These are phyloP conservation scores for Tremella yokohamensis DNA, from an alignment of 768 basidiomycete species.

Conservation along the genomic window DNA sequence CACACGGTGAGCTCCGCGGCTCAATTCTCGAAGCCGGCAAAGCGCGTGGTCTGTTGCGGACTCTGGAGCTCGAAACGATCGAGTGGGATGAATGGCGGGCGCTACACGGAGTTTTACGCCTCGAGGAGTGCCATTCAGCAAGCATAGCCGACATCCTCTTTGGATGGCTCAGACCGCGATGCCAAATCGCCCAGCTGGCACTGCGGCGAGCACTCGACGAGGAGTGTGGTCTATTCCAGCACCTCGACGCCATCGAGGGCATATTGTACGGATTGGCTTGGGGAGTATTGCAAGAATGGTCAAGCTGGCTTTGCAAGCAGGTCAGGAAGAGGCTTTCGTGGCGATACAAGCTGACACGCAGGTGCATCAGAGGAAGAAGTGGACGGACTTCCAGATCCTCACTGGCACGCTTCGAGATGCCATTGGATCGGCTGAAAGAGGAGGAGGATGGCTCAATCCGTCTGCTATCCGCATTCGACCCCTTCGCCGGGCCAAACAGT, in stretches of 20 bases:
- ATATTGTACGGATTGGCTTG: conserved; percentile 20
- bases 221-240: conserved; percentile 39
- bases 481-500: conserved; percentile 1
- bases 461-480: conserved; percentile 28
- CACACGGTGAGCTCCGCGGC: conserved; percentile 8
- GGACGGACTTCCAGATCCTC: conserved; percentile 39
- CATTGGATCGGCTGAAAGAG: conserved; percentile 8
- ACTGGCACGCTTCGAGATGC: conserved; percentile 31
- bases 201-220: conserved; percentile 33
- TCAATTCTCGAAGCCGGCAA: conserved; percentile 38
- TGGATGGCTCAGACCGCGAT: conserved; percentile 20
- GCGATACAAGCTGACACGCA: conserved; percentile 2
- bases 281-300: conserved; percentile 34
- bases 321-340: conserved; percentile 15
- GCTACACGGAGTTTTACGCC: conserved; percentile 10
- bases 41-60: conserved; percentile 31
- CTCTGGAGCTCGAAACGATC: conserved; percentile 7
- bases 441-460: conserved; percentile 33
- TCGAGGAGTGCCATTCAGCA: not conserved
- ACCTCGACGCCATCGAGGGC: conserved; percentile 45
- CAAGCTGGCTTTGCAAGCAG: conserved; percentile 23
- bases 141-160: conserved; percentile 11
- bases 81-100: conserved; percentile 10
- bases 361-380: conserved; percentile 16
- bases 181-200: conserved; percentile 24